These are phyloP conservation scores for Suzukiozyma palmioleophila DNA, from an alignment of 1,139 yeast species.

Conservation along the genomic window DNA sequence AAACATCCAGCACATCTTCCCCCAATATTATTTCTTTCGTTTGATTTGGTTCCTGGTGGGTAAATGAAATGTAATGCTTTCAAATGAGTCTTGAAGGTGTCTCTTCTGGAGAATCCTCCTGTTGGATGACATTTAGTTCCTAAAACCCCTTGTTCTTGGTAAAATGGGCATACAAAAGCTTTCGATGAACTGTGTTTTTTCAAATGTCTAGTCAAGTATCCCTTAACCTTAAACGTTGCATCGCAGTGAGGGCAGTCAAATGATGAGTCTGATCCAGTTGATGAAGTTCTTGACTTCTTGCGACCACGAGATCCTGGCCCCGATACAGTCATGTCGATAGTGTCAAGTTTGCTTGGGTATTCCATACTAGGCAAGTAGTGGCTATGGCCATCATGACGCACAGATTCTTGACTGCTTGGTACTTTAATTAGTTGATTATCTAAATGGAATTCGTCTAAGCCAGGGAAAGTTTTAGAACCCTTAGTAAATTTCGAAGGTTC, in stretches of 20 bases:
- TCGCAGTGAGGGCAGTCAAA: conserved; percentile 41
- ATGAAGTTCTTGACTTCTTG: conserved; percentile 1
- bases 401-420: not conserved
- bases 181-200: conserved; percentile 48
- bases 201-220: conserved; percentile 52
- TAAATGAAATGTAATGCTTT: conserved; percentile 56
- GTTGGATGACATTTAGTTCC: conserved; percentile 55
- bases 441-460: not conserved
- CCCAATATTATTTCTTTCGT: conserved; percentile 36
- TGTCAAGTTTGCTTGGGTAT: conserved; percentile 30
- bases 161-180: conserved; percentile 55
- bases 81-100: conserved; percentile 54
- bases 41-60: conserved; percentile 54
- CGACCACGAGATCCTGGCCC: conserved; percentile 31
- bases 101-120: conserved; percentile 57
- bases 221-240: conserved; percentile 50
- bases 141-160: conserved; percentile 27
- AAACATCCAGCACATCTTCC: conserved; percentile 61
- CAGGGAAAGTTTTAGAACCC: not conserved
- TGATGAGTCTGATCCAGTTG: not conserved
- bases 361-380: not conserved
- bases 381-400: not conserved
- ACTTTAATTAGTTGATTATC: not conserved
- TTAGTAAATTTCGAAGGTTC: not conserved
- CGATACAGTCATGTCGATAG: conserved; percentile 39